phyloP scores from a whole-genome alignment of 1,284 basidiomycete species.

The Vanrija pseudolonga region DNA sequence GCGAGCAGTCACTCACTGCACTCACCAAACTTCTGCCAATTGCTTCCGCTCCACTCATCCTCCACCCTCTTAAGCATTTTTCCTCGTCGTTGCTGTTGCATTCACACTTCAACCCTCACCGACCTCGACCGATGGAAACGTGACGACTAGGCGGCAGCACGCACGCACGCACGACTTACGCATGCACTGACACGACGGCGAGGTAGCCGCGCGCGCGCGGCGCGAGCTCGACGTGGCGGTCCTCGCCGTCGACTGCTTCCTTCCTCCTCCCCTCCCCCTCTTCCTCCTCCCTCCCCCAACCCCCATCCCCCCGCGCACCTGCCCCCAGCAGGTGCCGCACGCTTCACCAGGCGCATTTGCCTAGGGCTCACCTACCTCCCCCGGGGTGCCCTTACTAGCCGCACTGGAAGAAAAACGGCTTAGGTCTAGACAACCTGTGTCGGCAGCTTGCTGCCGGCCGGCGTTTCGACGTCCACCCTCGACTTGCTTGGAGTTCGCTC shows the following conservation, averaged over 20 bases:
- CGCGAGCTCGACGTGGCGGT: no score
- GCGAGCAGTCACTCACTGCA: background rate
- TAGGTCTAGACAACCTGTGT: constrained; percentile 26
- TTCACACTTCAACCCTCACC: background rate
- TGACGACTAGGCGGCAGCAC: background rate
- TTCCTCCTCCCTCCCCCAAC: background rate
- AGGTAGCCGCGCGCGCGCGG: background rate
- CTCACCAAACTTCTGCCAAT: background rate
- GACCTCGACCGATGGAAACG: no score
- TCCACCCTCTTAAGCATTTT: background rate
- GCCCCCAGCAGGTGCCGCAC: background rate
- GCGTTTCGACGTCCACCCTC: constrained; percentile 21
- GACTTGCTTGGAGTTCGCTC: background rate
- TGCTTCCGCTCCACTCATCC: background rate
- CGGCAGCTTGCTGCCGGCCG: constrained; percentile 9
- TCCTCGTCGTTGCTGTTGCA: background rate
- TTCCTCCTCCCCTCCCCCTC: background rate
- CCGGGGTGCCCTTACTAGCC: constrained; percentile 19
- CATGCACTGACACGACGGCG: background rate
- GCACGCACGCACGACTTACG: background rate
- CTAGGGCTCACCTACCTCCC: constrained; percentile 19
- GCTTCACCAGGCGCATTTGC: constrained; percentile 18
- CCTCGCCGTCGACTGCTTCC: no score
- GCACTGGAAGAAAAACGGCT: constrained; percentile 19
- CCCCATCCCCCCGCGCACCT: background rate